Percentiles rank a stretch among this genome's conserved stretches.
These are phyloP conservation scores for Xylaria castorea DNA, from an alignment of 495 filamentous ascomycete genomes.

Conservation along the genomic window DNA sequence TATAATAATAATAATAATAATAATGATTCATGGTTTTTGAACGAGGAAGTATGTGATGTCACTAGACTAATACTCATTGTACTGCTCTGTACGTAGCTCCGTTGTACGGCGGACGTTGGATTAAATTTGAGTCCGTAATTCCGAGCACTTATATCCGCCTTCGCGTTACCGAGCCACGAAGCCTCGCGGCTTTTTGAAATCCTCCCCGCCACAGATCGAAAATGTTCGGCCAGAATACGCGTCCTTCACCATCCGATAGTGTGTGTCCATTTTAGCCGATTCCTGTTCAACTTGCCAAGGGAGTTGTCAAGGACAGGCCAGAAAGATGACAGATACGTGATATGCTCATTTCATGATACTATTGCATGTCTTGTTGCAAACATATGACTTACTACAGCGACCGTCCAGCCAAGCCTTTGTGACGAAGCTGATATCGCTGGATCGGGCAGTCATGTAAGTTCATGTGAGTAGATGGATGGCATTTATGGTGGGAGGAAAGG, in stretches of 20 bases:
- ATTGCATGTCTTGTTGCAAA: constrained; percentile 11
- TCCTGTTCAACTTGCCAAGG: not conserved
- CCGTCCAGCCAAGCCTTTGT: constrained; percentile 21
- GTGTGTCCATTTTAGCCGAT: constrained; percentile 1
- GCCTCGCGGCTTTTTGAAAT: constrained; percentile 15
- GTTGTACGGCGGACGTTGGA: not conserved
- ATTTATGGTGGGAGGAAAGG: constrained; percentile 11
- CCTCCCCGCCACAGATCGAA: constrained; percentile 3
- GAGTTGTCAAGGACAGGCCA: not conserved
- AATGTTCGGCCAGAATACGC: constrained; percentile 2
- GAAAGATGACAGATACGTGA: constrained; percentile 8
- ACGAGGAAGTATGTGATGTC: not conserved
- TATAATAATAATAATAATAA: not conserved
- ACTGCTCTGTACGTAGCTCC: not conserved
- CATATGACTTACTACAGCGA: constrained; percentile 20
- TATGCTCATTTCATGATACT: not conserved
- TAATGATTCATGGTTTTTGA: not conserved
- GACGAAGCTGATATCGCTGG: constrained; percentile 17
- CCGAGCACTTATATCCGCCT: not conserved
- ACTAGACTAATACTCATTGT: not conserved
- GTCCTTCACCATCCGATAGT: constrained; percentile 1
- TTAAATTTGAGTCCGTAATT: not conserved
- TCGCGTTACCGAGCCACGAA: constrained; percentile 4
- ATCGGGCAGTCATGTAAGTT: constrained; percentile 18
- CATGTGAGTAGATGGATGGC: not conserved